These are phyloP conservation scores for Harrya chromipes DNA, from an alignment of 768 basidiomycete genomes.

Conservation along the genomic window DNA sequence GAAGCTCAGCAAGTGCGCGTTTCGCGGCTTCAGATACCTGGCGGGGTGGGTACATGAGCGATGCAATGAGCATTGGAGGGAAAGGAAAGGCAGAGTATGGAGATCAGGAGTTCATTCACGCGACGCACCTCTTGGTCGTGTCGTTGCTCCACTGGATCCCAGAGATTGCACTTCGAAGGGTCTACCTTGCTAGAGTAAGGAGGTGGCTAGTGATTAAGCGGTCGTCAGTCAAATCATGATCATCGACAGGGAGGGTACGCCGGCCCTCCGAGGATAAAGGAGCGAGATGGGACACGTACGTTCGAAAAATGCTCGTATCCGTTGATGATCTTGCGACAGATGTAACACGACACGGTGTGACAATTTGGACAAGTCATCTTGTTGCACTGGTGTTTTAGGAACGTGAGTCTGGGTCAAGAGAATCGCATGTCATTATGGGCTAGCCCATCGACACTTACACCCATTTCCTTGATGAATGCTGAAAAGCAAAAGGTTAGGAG, in stretches of 20 bases:
- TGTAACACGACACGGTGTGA: conserved; percentile 72
- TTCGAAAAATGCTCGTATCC: conserved; percentile 78
- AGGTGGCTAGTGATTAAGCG: conserved; percentile 17
- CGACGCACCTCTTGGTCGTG: conserved; percentile 60
- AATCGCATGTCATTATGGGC: neutral
- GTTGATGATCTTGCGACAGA: conserved; percentile 68
- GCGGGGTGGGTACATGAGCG: neutral
- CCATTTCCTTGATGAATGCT: conserved; percentile 80
- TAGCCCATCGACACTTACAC: conserved; percentile 47
- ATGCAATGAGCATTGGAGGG: neutral
- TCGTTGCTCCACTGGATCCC: conserved; percentile 64
- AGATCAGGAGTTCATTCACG: neutral
- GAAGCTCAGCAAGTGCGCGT: conserved; percentile 61
- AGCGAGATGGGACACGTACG: conserved; percentile 37
- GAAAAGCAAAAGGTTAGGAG: conserved; percentile 5
- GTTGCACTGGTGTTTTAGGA: conserved; percentile 63
- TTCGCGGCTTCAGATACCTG: conserved; percentile 71
- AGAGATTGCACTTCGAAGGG: conserved; percentile 57
- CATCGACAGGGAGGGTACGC: neutral
- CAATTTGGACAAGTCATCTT: conserved; percentile 86
- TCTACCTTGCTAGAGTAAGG: conserved; percentile 20
- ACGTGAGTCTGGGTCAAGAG: neutral
- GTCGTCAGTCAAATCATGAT: conserved; percentile 5
- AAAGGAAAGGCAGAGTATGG: no score
- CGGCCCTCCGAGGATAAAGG: no score